Conservation (phyloP, 108 stramenopile species). For the Conticribra guillardii region DNA sequence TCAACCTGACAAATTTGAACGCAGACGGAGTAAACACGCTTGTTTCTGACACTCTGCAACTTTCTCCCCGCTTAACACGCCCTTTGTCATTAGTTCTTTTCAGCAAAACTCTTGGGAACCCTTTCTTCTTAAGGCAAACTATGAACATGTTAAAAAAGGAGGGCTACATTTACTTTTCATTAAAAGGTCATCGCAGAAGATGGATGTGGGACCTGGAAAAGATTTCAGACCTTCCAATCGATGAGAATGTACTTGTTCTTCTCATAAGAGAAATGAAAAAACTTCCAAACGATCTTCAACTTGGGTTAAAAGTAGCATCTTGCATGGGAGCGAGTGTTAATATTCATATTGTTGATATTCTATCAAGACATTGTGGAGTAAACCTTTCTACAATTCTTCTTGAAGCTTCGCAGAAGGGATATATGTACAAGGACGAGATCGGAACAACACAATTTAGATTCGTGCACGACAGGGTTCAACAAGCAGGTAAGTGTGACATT, state of each 20-base stretch:
- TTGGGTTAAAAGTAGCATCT: constrained; percentile 28
- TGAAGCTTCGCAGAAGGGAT: constrained; percentile 3
- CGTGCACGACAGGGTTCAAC: constrained; percentile 34
- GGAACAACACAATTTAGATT: constrained; percentile 9
- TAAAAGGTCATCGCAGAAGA: background rate
- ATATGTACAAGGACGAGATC: background rate
- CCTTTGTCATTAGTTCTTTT: constrained; percentile 19
- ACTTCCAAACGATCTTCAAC: constrained; percentile 13
- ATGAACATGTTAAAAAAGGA: constrained; percentile 10
- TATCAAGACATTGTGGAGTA: constrained; percentile 11
- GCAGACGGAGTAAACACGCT: constrained; percentile 22
- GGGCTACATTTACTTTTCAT: constrained; percentile 12
- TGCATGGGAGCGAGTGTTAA: constrained; percentile 33
- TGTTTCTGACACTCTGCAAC: constrained; percentile 26
- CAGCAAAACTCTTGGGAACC: constrained; percentile 10
- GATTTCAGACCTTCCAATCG: constrained; percentile 21
- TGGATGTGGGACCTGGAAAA: constrained; percentile 37
- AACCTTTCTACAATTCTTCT: background rate
- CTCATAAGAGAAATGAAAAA: constrained; percentile 20
- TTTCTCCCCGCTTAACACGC: constrained; percentile 33
- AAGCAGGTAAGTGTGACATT: no score
- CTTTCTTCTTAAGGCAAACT: constrained; percentile 17
- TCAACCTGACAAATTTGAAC: constrained; percentile 17
- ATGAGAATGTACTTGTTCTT: constrained; percentile 23
- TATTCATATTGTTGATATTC: constrained; percentile 5